Evolutionary conservation across 257 asterid genomes (phyloP).

Genomic region (Nemophila menziesii): DNA sequence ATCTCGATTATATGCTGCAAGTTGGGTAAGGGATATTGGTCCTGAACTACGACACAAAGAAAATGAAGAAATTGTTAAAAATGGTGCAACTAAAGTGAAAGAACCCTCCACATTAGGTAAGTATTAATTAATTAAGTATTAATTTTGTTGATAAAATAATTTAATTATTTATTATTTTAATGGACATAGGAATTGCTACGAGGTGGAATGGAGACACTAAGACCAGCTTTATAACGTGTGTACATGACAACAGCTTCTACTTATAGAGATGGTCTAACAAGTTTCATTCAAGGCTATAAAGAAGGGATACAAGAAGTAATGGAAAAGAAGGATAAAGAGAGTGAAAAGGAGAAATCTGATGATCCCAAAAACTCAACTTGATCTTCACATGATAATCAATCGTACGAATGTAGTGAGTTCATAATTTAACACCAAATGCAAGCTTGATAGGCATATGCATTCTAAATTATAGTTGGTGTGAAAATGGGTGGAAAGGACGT

Average conservation of each 20-base stretch:
- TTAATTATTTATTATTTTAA: slow-evolving; percentile 1
- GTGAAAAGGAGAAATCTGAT: slow-evolving; percentile 23
- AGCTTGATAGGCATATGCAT: too few species aligned
- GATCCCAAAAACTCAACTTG: slow-evolving; percentile 21
- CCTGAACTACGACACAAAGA: slow-evolving; percentile 80
- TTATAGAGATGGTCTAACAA: slow-evolving; percentile 72
- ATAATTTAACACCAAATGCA: too few species aligned
- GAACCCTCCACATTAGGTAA: slow-evolving; percentile 78
- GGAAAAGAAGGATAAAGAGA: slow-evolving; percentile 48
- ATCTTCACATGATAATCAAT: too few species aligned
- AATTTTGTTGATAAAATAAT: neutral
- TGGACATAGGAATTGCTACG: slow-evolving; percentile 72
- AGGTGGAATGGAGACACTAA: slow-evolving; percentile 85
- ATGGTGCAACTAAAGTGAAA: slow-evolving; percentile 21
- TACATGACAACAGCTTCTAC: slow-evolving; percentile 93
- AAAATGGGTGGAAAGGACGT: too few species aligned
- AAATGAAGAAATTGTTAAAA: slow-evolving; percentile 24
- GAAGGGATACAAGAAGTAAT: slow-evolving; percentile 74
- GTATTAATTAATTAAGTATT: slow-evolving; percentile 1
- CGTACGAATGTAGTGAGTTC: too few species aligned
- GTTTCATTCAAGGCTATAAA: slow-evolving; percentile 88
- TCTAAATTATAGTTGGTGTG: too few species aligned
- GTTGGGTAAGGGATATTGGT: slow-evolving; percentile 94
- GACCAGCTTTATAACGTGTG: slow-evolving; percentile 79
- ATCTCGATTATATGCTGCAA: slow-evolving; percentile 63